These are phyloP conservation scores for Boletus edulis DNA, from an alignment of 768 basidiomycete genomes.

Conservation along the genomic window DNA sequence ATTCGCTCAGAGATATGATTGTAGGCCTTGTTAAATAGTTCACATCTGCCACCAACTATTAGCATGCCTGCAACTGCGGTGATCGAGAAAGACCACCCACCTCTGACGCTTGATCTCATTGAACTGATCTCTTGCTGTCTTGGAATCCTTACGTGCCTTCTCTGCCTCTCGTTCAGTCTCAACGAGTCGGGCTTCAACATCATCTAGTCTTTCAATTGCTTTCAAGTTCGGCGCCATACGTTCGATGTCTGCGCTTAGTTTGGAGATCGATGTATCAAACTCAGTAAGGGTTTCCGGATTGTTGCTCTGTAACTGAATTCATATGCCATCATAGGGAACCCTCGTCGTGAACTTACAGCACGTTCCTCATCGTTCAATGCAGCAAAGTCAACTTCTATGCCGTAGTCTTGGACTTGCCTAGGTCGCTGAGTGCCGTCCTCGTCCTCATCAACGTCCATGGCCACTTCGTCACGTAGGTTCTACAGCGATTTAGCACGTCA, in stretches of 20 bases:
- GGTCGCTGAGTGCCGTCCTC: conserved; percentile 77
- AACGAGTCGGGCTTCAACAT: conserved; percentile 78
- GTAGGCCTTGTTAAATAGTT: conserved; percentile 94
- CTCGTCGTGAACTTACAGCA: conserved; percentile 42
- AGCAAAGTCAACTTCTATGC: conserved; percentile 86
- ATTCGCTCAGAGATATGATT: conserved; percentile 94
- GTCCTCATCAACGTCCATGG: conserved; percentile 91
- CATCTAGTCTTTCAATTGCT: conserved; percentile 86
- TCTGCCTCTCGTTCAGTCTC: conserved; percentile 94
- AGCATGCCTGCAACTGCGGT: not conserved
- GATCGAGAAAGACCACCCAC: conserved; percentile 37
- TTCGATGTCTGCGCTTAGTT: conserved; percentile 79
- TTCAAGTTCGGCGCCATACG: conserved; percentile 97
- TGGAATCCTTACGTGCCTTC: conserved; percentile 86
- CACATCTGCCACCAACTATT: conserved; percentile 42
- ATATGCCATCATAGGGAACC: not conserved
- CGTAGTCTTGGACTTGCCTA: conserved; percentile 74
- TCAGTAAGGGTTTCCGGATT: conserved; percentile 63
- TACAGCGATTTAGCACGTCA: conserved; percentile 26
- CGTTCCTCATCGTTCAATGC: conserved; percentile 72
- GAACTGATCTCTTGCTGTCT: conserved; percentile 87
- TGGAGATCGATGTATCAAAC: conserved; percentile 70
- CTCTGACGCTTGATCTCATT: conserved; percentile 81
- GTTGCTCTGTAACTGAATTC: conserved; percentile 44
- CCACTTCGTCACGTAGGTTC: conserved; percentile 82